Evolutionary conservation across 2,329 filamentous ascomycete species (phyloP).

Genomic region (Blumeria graminis): DNA sequence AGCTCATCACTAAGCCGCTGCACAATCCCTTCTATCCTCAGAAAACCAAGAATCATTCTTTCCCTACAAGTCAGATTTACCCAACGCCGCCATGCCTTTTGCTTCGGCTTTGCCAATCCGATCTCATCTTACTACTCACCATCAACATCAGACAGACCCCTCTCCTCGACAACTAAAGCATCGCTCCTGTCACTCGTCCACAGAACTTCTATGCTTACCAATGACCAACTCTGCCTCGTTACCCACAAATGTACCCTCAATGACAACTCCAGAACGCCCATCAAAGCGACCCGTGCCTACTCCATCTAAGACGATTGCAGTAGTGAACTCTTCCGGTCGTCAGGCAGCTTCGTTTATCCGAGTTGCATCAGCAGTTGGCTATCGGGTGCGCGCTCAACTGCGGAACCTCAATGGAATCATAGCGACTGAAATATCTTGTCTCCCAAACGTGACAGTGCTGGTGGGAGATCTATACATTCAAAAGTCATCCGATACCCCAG

Average conservation of each 20-base stretch:
- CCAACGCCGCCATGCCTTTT: background rate
- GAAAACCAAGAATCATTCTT: too few species aligned
- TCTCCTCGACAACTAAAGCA: constrained; percentile 3
- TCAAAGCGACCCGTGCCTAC: constrained; percentile 14
- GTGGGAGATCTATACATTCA: constrained; percentile 37
- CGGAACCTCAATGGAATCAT: constrained; percentile 71
- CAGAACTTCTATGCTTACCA: background rate
- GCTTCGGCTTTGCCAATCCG: background rate
- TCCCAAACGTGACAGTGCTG: constrained; percentile 50
- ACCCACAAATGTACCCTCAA: background rate
- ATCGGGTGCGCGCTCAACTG: constrained; percentile 78
- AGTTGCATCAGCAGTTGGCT: constrained; percentile 80
- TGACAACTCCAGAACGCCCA: constrained; percentile 8
- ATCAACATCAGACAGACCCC: background rate
- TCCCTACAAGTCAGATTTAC: too few species aligned
- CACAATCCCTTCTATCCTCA: too few species aligned
- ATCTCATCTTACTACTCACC: background rate
- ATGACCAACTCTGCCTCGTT: background rate
- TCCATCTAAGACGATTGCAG: constrained; percentile 41
- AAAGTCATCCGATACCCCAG: constrained; percentile 21
- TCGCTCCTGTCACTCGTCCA: background rate
- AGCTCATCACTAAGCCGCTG: too few species aligned
- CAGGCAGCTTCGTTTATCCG: constrained; percentile 90
- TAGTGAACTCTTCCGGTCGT: constrained; percentile 87
- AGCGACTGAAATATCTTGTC: constrained; percentile 57